A percentile compares a stretch with the other conserved stretches of the same genome.
These are phyloP conservation scores for Fallopia convolvulus DNA, from an alignment of 148 eudicot species.

Conservation along the genomic window DNA sequence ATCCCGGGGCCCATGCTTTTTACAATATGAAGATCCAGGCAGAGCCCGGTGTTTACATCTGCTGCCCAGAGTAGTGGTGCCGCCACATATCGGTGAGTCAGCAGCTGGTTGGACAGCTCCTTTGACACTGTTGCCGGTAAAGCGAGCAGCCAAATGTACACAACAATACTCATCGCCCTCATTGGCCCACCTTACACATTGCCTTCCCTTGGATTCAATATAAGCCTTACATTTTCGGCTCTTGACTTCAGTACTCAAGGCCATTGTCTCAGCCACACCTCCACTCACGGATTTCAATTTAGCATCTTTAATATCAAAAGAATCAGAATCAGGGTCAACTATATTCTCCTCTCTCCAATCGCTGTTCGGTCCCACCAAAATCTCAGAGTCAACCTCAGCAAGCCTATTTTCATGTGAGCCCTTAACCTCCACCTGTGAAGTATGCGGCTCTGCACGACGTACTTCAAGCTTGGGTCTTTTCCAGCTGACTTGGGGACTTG, in stretches of 20 bases:
- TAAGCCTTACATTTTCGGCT: conserved; percentile 70
- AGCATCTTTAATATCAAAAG: not conserved
- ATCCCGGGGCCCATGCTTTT: conserved; percentile 62
- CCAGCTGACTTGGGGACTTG: conserved; percentile 43
- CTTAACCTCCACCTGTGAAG: conserved; percentile 14
- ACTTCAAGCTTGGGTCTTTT: conserved; percentile 97
- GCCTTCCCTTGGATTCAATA: conserved; percentile 89
- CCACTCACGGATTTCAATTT: conserved; percentile 17
- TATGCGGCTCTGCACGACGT: conserved; percentile 87
- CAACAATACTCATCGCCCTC: conserved; percentile 92
- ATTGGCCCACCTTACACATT: conserved; percentile 91
- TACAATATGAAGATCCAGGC: conserved; percentile 64
- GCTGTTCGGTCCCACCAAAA: conserved; percentile 20
- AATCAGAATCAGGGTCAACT: conserved; percentile 10
- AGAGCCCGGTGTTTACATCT: conserved; percentile 84
- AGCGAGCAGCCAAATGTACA: conserved; percentile 76
- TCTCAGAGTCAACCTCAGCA: conserved; percentile 43
- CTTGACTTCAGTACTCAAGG: conserved; percentile 29
- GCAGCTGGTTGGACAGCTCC: conserved; percentile 32
- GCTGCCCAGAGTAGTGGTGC: conserved; percentile 72
- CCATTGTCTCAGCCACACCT: conserved; percentile 19
- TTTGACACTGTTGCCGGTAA: conserved; percentile 31
- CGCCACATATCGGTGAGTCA: conserved; percentile 64
- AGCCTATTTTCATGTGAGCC: conserved; percentile 27
- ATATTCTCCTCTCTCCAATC: not conserved